Conservation (phyloP, 2,329 filamentous ascomycete species). For the Hortaea sp. region DNA sequence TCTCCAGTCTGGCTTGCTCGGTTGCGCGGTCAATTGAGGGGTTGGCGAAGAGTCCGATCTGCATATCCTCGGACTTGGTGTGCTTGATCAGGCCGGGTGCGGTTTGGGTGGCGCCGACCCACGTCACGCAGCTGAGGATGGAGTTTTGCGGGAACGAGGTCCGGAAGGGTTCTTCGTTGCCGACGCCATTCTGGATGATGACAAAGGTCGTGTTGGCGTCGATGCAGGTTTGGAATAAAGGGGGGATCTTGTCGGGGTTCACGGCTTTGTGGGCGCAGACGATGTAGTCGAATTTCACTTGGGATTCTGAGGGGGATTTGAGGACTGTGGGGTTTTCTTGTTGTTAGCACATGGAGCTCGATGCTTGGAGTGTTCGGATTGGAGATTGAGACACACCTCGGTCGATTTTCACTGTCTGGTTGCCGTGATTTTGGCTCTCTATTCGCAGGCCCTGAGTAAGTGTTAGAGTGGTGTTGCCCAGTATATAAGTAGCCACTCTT, state of each 20-base stretch:
- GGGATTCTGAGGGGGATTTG: slow-evolving; percentile 24
- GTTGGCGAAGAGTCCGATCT: slow-evolving; percentile 45
- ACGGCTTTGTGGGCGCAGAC: slow-evolving; percentile 39
- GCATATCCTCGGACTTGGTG: slow-evolving; percentile 43
- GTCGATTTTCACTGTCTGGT: slow-evolving; percentile 22
- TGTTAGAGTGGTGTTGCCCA: neutral
- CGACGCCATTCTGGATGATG: slow-evolving; percentile 55
- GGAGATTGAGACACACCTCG: slow-evolving; percentile 5
- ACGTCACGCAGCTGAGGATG: slow-evolving; percentile 47
- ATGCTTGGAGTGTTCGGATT: neutral
- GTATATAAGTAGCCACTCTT: neutral
- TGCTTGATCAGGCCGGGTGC: slow-evolving; percentile 42
- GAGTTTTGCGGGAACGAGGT: slow-evolving; percentile 40
- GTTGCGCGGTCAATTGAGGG: slow-evolving; percentile 11
- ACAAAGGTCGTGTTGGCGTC: slow-evolving; percentile 42
- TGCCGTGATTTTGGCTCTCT: slow-evolving; percentile 32
- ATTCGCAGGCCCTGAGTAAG: slow-evolving; percentile 30
- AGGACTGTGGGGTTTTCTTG: slow-evolving; percentile 23
- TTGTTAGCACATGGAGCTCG: neutral
- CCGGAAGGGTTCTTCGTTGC: slow-evolving; percentile 48
- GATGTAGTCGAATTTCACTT: slow-evolving; percentile 35
- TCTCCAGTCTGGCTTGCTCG: slow-evolving; percentile 31
- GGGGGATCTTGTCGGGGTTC: slow-evolving; percentile 25
- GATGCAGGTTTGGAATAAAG: slow-evolving; percentile 30
- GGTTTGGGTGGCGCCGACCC: slow-evolving; percentile 44